Evolutionary conservation across 177 flowering plant genomes (phyloP).

Genomic region (Vitis hybrid): DNA sequence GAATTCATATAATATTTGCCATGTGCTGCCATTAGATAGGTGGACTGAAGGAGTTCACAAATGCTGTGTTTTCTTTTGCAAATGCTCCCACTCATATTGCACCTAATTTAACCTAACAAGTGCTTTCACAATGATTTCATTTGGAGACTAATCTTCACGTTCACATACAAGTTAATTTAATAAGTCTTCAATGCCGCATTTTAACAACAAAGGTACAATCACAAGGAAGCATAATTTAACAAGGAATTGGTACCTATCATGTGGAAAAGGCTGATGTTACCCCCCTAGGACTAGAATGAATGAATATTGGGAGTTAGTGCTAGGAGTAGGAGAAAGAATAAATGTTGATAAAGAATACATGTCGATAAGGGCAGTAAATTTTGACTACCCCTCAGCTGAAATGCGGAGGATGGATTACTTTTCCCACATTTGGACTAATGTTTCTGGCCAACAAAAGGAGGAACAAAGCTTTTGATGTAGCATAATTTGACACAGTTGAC

Average conservation of each 20-base stretch:
- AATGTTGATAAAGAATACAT: neutral
- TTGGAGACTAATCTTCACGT: neutral
- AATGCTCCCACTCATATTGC: too few relatives aligned
- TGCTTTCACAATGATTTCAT: neutral
- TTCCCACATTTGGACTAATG: neutral
- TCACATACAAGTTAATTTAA: too few relatives aligned
- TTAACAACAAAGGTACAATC: neutral
- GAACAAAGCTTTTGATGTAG: neutral
- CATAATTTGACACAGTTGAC: constrained; percentile 6
- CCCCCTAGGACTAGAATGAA: neutral
- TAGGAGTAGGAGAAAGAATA: neutral
- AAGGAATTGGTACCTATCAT: constrained; percentile 6
- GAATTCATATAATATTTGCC: neutral
- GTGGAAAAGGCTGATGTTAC: constrained; percentile 1
- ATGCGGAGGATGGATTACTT: neutral
- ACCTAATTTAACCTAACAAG: neutral
- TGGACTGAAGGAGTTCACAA: neutral
- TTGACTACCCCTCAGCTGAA: neutral
- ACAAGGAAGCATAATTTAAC: neutral
- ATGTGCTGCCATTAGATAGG: neutral
- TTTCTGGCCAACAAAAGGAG: neutral
- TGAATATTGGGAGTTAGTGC: too few relatives aligned
- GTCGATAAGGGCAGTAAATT: neutral
- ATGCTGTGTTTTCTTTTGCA: neutral
- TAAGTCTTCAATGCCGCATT: neutral